Base-by-base conservation (phyloP, 768 basidiomycete species). In the Brasilioporus rufonigricans region DNA sequence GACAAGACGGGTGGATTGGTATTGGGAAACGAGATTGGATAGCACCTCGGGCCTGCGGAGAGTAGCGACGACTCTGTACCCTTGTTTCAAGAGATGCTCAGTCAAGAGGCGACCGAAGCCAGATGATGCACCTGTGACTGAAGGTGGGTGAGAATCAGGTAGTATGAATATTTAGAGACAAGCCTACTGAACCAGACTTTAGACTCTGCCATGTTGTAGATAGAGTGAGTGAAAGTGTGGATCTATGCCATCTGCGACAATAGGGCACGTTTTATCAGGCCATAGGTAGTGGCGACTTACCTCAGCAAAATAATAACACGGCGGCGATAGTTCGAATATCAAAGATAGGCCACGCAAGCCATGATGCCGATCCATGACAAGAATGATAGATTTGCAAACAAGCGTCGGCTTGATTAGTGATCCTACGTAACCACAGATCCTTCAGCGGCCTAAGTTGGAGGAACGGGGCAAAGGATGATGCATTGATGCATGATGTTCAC, bases 1-100 rank as follows among this genome's bases (percentile, higher is more conserved):
- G 48, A 71, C 5, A 1, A 63, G 55, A 2, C 29, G 55, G 0
- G 62, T 52, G 13, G 65, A 7, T 4, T 66, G 56, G 50, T 74
- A 73, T 35, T 69, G 39, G 1, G 41, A 26, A 11, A 46, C 48
- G 16, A 72, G 74, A 19, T 70, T 61, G 12, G 59, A 53, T 38
- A 79, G 62, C 14, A 48, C 61, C 16, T 61, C 69, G 2, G 77
- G 77, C 53, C 63, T 73, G 49, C 77, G 76, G 24, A 77, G 65
- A 36, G 79, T 78, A 4, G 80, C 78, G 47, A 78, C 69, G 23
- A 69, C 76, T 31, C 53, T 72, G 32, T 76, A 65, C 5, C 73
- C 77, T 18, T 61, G 61, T 24, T 55, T 32, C 24, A 79, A 66
- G 43, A 69, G 71, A 19, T 52, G 39, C 52, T 74, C 70, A 21